A percentile compares a stretch with the other conserved stretches of the same genome.
Evolutionary conservation across 2,329 filamentous ascomycete species (phyloP).

Genomic region (Phyllosticta citribraziliensis): DNA sequence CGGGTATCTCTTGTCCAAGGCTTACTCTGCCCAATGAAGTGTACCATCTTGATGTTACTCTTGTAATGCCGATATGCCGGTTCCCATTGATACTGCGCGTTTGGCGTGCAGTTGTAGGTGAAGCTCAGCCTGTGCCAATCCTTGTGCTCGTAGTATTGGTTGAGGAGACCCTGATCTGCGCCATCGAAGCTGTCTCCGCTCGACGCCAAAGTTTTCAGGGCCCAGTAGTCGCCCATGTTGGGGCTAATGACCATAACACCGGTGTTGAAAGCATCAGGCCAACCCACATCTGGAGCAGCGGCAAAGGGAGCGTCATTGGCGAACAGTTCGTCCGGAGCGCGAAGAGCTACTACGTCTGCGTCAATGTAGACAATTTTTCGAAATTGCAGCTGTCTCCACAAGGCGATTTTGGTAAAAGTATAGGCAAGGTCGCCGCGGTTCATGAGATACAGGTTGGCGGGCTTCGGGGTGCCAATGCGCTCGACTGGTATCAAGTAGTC

Average conservation of each 20-base stretch:
- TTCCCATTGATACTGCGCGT: constrained; percentile 92
- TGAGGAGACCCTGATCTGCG: constrained; percentile 89
- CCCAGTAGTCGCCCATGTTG: constrained; percentile 78
- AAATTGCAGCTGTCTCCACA: constrained; percentile 89
- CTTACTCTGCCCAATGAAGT: constrained; percentile 89
- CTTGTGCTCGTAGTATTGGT: constrained; percentile 77
- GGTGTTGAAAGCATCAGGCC: constrained; percentile 98
- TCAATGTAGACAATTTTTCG: constrained; percentile 91
- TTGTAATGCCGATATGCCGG: constrained; percentile 92
- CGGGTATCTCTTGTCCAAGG: constrained; percentile 54
- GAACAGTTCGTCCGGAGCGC: constrained; percentile 90
- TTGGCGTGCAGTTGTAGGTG: constrained; percentile 94
- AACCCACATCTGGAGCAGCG: constrained; percentile 87
- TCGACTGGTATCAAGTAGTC: constrained; percentile 81
- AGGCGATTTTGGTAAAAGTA: constrained; percentile 89
- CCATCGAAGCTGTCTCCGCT: constrained; percentile 91
- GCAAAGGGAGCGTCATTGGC: constrained; percentile 51
- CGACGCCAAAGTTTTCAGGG: constrained; percentile 72
- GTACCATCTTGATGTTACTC: constrained; percentile 77
- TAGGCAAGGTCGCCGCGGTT: constrained; percentile 81
- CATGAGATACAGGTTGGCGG: constrained; percentile 84
- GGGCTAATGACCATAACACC: constrained; percentile 89
- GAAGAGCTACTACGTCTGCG: constrained; percentile 81
- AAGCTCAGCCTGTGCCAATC: constrained; percentile 83
- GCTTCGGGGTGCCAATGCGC: constrained; percentile 64